phyloP scores from a whole-genome alignment of 163 green algal genomes.

The Trebouxiophyceae sp. region DNA sequence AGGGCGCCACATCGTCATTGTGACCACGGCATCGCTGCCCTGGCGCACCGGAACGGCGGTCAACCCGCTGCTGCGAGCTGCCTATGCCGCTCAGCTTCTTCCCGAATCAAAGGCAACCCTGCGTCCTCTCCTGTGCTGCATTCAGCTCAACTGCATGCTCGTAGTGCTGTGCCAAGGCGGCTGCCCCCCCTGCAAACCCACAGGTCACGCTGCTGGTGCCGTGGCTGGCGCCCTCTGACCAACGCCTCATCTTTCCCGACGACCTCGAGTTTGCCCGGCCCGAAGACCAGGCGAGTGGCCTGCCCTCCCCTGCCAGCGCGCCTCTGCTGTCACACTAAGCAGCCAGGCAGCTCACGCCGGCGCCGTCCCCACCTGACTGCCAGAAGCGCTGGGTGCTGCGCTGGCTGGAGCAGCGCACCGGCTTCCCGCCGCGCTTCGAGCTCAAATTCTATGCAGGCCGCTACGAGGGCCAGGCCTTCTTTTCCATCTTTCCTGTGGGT shows the following conservation, averaged over 20 bases:
- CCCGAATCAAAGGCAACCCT: no score
- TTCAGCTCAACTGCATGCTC: no score
- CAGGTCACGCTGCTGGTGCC: conserved; percentile 93
- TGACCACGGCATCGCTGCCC: conserved; percentile 92
- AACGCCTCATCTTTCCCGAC: conserved; percentile 78
- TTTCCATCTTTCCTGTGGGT: conserved; percentile 84
- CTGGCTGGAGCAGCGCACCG: conserved; percentile 80
- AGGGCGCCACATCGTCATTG: conserved; percentile 72
- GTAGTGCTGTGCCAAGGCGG: no score
- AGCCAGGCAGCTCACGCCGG: not conserved
- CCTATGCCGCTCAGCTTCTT: conserved; percentile 63
- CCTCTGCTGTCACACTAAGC: not conserved
- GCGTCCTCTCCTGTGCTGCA: no score
- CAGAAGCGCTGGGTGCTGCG: conserved; percentile 24
- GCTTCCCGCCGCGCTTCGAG: conserved; percentile 68
- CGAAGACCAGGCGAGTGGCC: conserved; percentile 55
- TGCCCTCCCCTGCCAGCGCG: no score
- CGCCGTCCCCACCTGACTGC: no score
- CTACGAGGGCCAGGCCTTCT: conserved; percentile 8
- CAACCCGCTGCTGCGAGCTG: conserved; percentile 93
- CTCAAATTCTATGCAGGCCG: conserved; percentile 80
- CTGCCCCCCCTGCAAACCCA: not conserved
- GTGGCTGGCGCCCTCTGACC: conserved; percentile 81
- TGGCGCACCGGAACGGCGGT: conserved; percentile 98
- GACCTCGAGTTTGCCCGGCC: conserved; percentile 73